Conservation (phyloP, 2,329 filamentous ascomycete genomes). For the Thelonectria olida region DNA sequence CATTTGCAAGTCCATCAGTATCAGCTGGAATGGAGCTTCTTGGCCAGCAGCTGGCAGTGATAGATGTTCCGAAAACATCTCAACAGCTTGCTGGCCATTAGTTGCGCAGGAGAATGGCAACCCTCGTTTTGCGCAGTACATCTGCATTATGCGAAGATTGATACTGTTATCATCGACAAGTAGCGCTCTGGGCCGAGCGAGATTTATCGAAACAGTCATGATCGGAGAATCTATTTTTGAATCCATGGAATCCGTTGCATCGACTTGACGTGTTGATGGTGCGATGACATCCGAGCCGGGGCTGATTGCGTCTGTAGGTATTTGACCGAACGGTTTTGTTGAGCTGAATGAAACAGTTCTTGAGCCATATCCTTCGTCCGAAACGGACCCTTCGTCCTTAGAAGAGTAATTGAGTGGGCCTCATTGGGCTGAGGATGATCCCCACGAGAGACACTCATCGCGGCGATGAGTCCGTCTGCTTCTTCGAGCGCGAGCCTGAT, state of each 20-base stretch:
- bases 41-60: conserved; percentile 4
- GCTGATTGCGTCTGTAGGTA: no score
- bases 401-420: neutral
- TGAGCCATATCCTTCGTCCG: conserved; percentile 1
- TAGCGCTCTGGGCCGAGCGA: conserved; percentile 40
- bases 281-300: neutral
- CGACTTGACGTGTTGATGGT: neutral
- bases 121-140: conserved; percentile 55
- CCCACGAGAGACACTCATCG: neutral
- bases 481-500: conserved; percentile 25
- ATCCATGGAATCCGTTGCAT: neutral
- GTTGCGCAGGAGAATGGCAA: conserved; percentile 53
- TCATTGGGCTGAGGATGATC: accelerated
- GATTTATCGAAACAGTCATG: neutral
- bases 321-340: no score
- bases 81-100: conserved; percentile 55
- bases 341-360: no score
- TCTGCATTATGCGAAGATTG: conserved; percentile 57
- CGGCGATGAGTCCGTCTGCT: conserved; percentile 9
- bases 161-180: conserved; percentile 60
- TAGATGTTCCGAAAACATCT: conserved; percentile 39
- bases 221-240: neutral
- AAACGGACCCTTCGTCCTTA: neutral
- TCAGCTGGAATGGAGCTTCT: conserved; percentile 27
- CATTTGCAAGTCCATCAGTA: conserved; percentile 44